Base-by-base conservation (phyloP, 2,329 filamentous ascomycete genomes). In the Stachybotrys chlorohalonatus region DNA sequence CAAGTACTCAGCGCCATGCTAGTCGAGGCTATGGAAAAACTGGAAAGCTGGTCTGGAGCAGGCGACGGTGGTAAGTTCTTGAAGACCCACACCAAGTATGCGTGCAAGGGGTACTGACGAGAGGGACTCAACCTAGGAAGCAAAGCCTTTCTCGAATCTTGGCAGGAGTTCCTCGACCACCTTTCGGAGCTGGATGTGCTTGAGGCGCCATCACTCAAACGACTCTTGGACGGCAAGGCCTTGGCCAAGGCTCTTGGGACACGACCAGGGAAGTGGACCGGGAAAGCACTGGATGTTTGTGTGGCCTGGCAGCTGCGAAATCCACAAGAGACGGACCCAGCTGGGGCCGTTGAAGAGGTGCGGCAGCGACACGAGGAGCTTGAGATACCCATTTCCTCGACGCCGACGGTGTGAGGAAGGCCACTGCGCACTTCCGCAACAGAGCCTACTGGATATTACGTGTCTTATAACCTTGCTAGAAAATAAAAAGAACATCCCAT, bases 261-360 rank as follows among this genome's bases (percentile, higher is more conserved):
- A n/a, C 84, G 83, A 58, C 86, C 89, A 0, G 90, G 90, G 1
- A 84, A 77, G n/a, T 97, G 93, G 93, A 87, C 95, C 79, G 83
- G 83, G 53, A 78, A 79, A 49, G 91, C 91, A 4, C 73, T 96
- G 50, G 87, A 95, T 36, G 75, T 91, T 5, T 88, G 90, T 57
- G 82, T 95, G 70, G 84, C 85, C 57, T 97, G 92, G 91, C 94
- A 97, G 70, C 79, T 97, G 53, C 81, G 89, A 45, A 84, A 97
- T 65, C 90, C 91, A 0, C 77, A 77, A 5, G 75, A 74, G 55
- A 81, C 78, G 4, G 86, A 92, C 57, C 70, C 76, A 7, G 63
- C 72, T 7, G 80, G 75, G 3, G 85, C 80, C 1, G 71, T 90
- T 53, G 78, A 84, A 50, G 82, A 85, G 63, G 78, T 90, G 30